phyloP scores from a whole-genome alignment of 345 rosid genomes.

The Bruguiera sexangula region DNA sequence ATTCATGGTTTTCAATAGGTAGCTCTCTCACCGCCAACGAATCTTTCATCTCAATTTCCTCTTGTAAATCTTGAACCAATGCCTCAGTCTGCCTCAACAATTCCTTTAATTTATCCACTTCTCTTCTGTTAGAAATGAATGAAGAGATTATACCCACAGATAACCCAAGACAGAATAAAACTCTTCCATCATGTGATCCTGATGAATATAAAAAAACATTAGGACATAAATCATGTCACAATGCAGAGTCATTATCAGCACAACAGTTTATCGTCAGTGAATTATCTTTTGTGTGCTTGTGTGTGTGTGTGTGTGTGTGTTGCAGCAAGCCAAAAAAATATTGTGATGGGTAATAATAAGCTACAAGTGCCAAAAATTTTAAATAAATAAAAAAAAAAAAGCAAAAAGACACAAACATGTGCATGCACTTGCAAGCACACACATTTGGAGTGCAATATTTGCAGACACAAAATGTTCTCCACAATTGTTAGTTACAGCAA shows the following conservation, averaged over 20 bases:
- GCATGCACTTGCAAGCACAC: too few species aligned
- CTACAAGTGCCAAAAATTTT: too few species aligned
- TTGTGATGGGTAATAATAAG: too few species aligned
- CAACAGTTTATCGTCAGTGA: too few species aligned
- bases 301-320: too few species aligned
- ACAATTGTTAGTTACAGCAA: not conserved
- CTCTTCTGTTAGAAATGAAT: constrained; percentile 40
- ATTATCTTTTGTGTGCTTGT: too few species aligned
- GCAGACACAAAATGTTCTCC: not conserved
- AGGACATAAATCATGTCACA: constrained; percentile 11
- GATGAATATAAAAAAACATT: constrained; percentile 21
- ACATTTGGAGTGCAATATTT: too few species aligned
- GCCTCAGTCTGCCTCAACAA: constrained; percentile 55
- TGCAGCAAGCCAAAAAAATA: too few species aligned
- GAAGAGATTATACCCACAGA: constrained; percentile 66
- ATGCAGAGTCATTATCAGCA: too few species aligned
- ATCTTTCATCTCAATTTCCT: constrained; percentile 70
- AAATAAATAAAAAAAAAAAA: too few species aligned
- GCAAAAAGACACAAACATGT: too few species aligned
- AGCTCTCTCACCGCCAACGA: constrained; percentile 55
- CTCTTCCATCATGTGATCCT: constrained; percentile 44
- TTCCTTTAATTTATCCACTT: constrained; percentile 44
- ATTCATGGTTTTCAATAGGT: constrained; percentile 42
- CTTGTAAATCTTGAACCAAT: constrained; percentile 75
- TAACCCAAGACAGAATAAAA: constrained; percentile 63